Evolutionary conservation across 2,329 filamentous ascomycete species (phyloP).

Genomic region (Aspergillus sp.): DNA sequence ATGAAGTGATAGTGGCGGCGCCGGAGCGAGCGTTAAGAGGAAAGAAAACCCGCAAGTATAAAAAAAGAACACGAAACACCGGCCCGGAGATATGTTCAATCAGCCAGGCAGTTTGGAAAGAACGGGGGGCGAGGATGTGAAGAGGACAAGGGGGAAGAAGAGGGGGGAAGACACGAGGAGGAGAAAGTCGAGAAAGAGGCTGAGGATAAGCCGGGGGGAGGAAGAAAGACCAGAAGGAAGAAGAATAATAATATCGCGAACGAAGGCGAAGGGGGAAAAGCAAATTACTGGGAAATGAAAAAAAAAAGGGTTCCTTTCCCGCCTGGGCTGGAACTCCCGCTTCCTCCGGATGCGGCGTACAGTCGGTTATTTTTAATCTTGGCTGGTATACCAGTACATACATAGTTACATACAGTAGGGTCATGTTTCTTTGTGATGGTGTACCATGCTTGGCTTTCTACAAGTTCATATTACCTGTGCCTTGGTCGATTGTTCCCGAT

Average conservation of each 20-base stretch:
- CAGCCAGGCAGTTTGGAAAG: not conserved
- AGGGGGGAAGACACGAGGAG: not conserved
- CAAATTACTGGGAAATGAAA: not conserved
- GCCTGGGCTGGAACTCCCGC: not conserved
- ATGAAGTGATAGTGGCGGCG: slow-evolving; percentile 6
- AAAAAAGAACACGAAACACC: not conserved
- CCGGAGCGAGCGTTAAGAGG: not conserved
- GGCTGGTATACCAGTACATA: not conserved
- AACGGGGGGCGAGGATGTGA: slow-evolving; percentile 8
- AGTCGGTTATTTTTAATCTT: slow-evolving; percentile 4
- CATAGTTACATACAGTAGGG: not conserved
- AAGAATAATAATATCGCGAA: slow-evolving; percentile 6
- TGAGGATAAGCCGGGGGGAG: not conserved
- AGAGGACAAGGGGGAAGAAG: slow-evolving; percentile 1
- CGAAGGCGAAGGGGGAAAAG: not conserved
- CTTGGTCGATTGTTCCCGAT: too few relatives aligned
- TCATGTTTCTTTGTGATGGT: not conserved
- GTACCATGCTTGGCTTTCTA: not conserved
- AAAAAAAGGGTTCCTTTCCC: not conserved
- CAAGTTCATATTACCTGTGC: not conserved
- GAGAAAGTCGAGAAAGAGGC: not conserved
- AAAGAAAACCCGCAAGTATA: not conserved
- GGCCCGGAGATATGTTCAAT: not conserved
- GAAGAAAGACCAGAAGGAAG: not conserved
- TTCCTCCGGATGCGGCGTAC: slow-evolving; percentile 16